Evolutionary conservation across 257 asterid species (phyloP).

Genomic region (Avicennia marina): DNA sequence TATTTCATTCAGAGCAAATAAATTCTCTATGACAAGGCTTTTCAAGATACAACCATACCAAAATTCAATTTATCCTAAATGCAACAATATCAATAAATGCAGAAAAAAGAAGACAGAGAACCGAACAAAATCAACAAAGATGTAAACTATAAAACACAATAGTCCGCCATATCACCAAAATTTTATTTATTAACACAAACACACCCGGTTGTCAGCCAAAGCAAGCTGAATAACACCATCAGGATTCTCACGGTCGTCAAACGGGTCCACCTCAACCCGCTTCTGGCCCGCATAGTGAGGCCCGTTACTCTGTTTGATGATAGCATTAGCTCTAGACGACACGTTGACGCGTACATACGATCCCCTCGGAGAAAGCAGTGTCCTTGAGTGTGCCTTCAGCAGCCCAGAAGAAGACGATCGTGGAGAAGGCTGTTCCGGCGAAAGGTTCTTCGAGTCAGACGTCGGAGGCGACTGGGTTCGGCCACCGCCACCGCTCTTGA

Average conservation of each 20-base stretch:
- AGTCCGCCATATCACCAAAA: too few species aligned
- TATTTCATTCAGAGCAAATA: too few species aligned
- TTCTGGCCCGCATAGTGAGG: constrained; percentile 37
- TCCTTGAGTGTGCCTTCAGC: constrained; percentile 53
- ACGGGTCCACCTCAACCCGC: constrained; percentile 45
- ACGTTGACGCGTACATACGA: constrained; percentile 32
- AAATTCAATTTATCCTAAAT: too few species aligned
- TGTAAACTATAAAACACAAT: not conserved
- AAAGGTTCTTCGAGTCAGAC: constrained; percentile 25
- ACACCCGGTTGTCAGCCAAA: constrained; percentile 52
- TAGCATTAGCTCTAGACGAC: constrained; percentile 41
- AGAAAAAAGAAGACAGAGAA: too few species aligned
- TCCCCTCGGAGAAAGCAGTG: constrained; percentile 42
- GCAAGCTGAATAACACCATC: constrained; percentile 61
- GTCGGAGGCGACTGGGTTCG: constrained; percentile 15
- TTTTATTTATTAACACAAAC: too few species aligned
- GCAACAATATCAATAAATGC: too few species aligned
- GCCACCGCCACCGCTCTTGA: constrained; percentile 35
- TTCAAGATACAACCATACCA: too few species aligned
- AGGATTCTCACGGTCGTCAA: constrained; percentile 40
- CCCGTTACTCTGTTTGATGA: constrained; percentile 36
- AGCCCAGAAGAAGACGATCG: constrained; percentile 15
- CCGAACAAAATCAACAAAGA: not conserved
- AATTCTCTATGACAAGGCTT: too few species aligned
- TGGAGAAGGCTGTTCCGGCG: constrained; percentile 25